Percentiles rank a stretch among this genome's conserved stretches.
These are phyloP conservation scores for Beverwykella pulmonaria DNA, from an alignment of 495 filamentous ascomycete genomes.

Conservation along the genomic window DNA sequence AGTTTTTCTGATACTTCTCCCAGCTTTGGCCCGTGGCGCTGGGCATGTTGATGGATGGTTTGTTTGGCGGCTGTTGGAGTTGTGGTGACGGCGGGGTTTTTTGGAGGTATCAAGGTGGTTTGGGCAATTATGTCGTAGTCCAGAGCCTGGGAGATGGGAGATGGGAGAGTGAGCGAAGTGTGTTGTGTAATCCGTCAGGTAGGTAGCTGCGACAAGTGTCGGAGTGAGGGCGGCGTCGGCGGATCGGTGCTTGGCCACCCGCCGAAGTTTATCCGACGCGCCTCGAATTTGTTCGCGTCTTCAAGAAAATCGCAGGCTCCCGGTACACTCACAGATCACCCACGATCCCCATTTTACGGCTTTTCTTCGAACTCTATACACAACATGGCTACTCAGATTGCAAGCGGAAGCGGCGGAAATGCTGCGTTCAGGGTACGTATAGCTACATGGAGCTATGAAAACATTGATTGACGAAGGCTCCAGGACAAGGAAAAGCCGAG, in stretches of 20 bases:
- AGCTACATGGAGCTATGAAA: slow-evolving; percentile 2
- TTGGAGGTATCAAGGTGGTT: neutral
- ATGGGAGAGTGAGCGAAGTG: slow-evolving; percentile 2
- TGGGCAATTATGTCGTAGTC: neutral
- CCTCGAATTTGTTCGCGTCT: slow-evolving; percentile 18
- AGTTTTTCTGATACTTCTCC: slow-evolving; percentile 98
- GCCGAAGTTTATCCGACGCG: slow-evolving; percentile 13
- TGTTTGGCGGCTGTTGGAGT: slow-evolving; percentile 19
- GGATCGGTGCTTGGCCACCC: slow-evolving; percentile 9
- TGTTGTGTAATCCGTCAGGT: slow-evolving; percentile 8
- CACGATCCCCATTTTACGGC: slow-evolving; percentile 9
- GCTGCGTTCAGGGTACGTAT: slow-evolving; percentile 71
- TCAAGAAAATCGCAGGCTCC: slow-evolving; percentile 11
- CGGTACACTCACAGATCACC: slow-evolving; percentile 7
- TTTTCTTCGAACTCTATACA: slow-evolving; percentile 2
- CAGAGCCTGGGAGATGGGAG: neutral
- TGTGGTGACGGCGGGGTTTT: slow-evolving; percentile 40
- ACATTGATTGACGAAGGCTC: slow-evolving; percentile 42
- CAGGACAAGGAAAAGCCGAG: slow-evolving; percentile 98
- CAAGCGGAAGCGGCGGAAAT: slow-evolving; percentile 63
- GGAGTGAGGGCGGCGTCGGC: slow-evolving; percentile 1
- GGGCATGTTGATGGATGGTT: slow-evolving; percentile 61
- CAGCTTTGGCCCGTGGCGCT: slow-evolving; percentile 90
- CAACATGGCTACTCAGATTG: slow-evolving; percentile 48
- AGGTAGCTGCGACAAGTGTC: neutral